Evolutionary conservation across 345 rosid species (phyloP), one percentile per base, ranked within the genome.

Genomic region (Dipteronia dyeriana): DNA sequence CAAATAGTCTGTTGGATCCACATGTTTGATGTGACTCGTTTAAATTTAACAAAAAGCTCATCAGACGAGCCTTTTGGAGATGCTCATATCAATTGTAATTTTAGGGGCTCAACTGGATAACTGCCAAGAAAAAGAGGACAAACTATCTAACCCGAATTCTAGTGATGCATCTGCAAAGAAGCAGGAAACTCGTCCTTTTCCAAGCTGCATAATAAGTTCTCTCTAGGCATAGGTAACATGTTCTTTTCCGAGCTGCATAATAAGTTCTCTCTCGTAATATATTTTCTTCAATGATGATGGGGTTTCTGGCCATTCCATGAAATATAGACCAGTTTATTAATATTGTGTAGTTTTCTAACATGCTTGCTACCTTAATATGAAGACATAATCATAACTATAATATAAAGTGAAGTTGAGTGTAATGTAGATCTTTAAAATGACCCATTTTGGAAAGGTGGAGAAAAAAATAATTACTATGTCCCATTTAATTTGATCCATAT

Each of bases 41-140:
- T 31, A 5, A 31, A 4, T 31, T 31, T 31, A n/a, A 26, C 29
- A 26, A 26, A 26, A 26, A 26, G 29, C 29, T 26, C 29, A 26
- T 26, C 29, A 26, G 2, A 26, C 29, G 29, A 26, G 29, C 29
- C 29, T 26, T 26, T 26, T 26, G 29, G 29, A 26, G 29, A 26
- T 26, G 29, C 29, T 1, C 29, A 26, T 74, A 11, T 13, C n/a
- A 70, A 57, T 49, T 17, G 45, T 64, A 3, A 20, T 72, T n/a
- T 57, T 29, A 54, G 83, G 78, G 71, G 54, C 19, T 25, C 45
- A 39, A 81, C 88, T 91, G 93, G 80, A 86, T 29, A 89, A 82
- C 26, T 51, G 78, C 59, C 75, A 61, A 59, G 90, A 75, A 66
- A 56, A 29, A 14, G 81, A 75, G 26, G 81, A 65, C 45, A 62